Percentiles rank a stretch among this genome's conserved stretches.
Evolutionary conservation across 352 stramenopile species (phyloP).

Genomic region (Phytophthora pisi): DNA sequence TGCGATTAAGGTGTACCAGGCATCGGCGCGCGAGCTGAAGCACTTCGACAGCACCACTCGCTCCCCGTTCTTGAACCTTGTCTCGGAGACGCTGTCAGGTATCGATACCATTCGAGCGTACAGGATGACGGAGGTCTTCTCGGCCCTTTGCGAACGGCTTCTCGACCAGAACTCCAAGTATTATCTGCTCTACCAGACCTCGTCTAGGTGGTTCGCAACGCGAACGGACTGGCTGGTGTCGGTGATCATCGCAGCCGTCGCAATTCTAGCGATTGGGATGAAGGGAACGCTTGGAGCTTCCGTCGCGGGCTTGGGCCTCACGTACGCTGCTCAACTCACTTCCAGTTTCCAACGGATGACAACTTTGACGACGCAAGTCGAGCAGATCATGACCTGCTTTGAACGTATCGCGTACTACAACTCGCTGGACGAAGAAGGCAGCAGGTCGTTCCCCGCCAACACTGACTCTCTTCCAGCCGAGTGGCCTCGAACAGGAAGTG

Average conservation of each 20-base stretch:
- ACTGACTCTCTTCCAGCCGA: neutral
- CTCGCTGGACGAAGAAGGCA: constrained; percentile 47
- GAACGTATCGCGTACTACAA: constrained; percentile 44
- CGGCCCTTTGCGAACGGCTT: constrained; percentile 37
- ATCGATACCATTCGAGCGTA: constrained; percentile 92
- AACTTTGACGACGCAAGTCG: constrained; percentile 45
- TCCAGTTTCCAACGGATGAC: constrained; percentile 53
- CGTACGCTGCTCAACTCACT: constrained; percentile 43
- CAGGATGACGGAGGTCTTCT: constrained; percentile 47
- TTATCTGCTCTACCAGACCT: constrained; percentile 43
- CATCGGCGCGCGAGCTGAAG: constrained; percentile 90
- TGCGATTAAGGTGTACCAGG: constrained; percentile 81
- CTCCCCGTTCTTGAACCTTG: constrained; percentile 92
- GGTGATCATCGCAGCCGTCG: constrained; percentile 87
- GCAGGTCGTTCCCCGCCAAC: no score
- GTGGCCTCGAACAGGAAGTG: constrained; percentile 46
- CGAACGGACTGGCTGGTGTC: constrained; percentile 84
- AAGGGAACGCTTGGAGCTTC: constrained; percentile 42
- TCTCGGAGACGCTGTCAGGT: constrained; percentile 93
- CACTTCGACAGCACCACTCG: constrained; percentile 90
- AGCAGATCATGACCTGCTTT: constrained; percentile 54
- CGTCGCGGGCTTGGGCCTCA: constrained; percentile 37
- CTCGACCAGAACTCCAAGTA: constrained; percentile 49
- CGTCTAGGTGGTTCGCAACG: constrained; percentile 93
- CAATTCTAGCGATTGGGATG: constrained; percentile 79